Evolutionary conservation across 371 early-diverging fungal genomes (phyloP).

Genomic region (Paramicrosporidium saccamoebae): DNA sequence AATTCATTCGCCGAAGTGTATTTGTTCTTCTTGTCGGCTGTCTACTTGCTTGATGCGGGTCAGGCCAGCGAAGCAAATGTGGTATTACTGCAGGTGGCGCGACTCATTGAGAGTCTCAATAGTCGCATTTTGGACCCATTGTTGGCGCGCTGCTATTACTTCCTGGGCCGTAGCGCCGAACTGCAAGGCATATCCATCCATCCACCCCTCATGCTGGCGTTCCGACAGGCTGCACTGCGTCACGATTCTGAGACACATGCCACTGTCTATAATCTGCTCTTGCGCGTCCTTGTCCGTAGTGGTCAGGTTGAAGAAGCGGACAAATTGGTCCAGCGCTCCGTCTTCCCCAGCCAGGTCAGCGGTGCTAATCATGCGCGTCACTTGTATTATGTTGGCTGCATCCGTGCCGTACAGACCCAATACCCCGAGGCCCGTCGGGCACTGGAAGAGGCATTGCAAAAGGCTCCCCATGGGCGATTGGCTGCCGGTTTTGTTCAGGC

Average conservation of each 20-base stretch:
- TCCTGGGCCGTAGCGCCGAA: too few species aligned
- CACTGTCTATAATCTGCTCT: slow-evolving; percentile 47
- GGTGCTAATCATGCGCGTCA: slow-evolving; percentile 78
- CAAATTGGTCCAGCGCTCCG: slow-evolving; percentile 58
- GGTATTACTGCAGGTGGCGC: too few species aligned
- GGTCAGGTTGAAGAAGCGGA: slow-evolving; percentile 85
- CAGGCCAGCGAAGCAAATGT: too few species aligned
- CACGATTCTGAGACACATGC: slow-evolving; percentile 58
- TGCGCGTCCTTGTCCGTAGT: slow-evolving; percentile 60
- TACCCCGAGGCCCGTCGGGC: slow-evolving; percentile 60
- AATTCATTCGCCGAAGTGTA: too few species aligned
- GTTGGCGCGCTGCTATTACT: too few species aligned
- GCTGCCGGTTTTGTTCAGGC: slow-evolving; percentile 83
- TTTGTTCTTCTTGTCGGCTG: too few species aligned
- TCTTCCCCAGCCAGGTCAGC: slow-evolving; percentile 58
- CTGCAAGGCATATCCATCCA: too few species aligned
- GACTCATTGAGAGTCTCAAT: too few species aligned
- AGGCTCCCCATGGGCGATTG: slow-evolving; percentile 51
- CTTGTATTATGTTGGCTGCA: slow-evolving; percentile 65
- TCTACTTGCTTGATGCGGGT: too few species aligned
- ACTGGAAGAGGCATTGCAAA: slow-evolving; percentile 67
- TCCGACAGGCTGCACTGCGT: slow-evolving; percentile 59
- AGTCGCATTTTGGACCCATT: too few species aligned
- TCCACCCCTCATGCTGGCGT: slow-evolving; percentile 33
- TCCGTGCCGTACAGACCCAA: slow-evolving; percentile 78